A percentile compares a stretch with the other conserved stretches of the same genome.
Conservation (phyloP, 495 filamentous ascomycete genomes). For the Lasiosphaeria hispida region DNA sequence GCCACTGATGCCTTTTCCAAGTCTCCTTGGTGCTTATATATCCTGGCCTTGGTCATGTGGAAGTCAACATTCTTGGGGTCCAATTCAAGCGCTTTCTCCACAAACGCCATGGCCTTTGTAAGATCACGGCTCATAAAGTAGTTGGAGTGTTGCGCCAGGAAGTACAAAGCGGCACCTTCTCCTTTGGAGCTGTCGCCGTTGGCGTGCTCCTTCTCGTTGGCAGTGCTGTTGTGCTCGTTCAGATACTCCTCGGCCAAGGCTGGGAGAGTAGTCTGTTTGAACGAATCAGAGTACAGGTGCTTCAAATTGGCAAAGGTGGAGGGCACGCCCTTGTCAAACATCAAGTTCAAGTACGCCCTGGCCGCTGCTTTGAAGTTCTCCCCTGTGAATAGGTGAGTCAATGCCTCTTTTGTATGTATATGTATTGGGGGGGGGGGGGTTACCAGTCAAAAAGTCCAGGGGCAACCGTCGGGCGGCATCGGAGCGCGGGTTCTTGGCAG, state of each 20-base stretch:
- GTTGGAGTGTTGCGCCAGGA: conserved; percentile 95
- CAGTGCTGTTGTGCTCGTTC: conserved; percentile 48
- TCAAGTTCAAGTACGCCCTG: conserved; percentile 75
- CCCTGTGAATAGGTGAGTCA: conserved; percentile 39
- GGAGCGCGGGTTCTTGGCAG: conserved; percentile 72
- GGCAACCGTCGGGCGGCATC: conserved; percentile 87
- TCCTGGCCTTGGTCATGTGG: conserved; percentile 90
- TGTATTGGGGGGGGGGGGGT: not conserved
- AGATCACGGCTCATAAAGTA: conserved; percentile 84
- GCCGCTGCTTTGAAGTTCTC: conserved; percentile 78
- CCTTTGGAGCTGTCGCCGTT: conserved; percentile 64
- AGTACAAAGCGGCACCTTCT: conserved; percentile 76
- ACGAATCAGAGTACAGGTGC: conserved; percentile 72
- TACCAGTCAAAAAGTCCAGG: conserved; percentile 82
- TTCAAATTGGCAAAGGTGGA: conserved; percentile 97
- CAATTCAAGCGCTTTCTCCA: conserved; percentile 78
- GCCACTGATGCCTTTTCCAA: conserved; percentile 73
- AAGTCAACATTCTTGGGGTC: conserved; percentile 82
- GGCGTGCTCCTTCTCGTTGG: conserved; percentile 36
- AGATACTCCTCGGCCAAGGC: conserved; percentile 77
- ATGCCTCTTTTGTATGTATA: conserved; percentile 12
- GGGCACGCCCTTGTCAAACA: conserved; percentile 94
- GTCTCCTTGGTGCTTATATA: conserved; percentile 90
- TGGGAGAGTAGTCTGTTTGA: conserved; percentile 73
- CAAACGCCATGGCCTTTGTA: conserved; percentile 72